Evolutionary conservation across 2,329 filamentous ascomycete genomes (phyloP).

Genomic region (Cladosporium oxysporum): DNA sequence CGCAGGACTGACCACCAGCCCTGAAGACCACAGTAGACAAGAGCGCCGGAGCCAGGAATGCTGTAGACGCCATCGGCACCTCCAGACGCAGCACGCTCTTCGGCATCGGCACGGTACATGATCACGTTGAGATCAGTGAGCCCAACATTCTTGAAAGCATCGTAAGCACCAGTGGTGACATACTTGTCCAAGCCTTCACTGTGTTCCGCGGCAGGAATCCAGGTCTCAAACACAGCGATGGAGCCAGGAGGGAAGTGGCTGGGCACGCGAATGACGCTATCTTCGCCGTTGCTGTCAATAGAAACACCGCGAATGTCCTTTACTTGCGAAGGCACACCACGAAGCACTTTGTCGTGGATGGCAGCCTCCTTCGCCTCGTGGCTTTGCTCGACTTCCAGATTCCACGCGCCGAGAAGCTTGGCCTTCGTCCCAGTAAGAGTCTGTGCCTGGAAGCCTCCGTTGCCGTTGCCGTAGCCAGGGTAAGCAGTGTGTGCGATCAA

Average conservation of each 20-base stretch:
- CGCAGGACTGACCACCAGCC: slow-evolving; percentile 96
- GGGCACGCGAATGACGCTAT: slow-evolving; percentile 77
- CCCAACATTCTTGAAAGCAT: slow-evolving; percentile 73
- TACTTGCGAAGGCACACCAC: slow-evolving; percentile 81
- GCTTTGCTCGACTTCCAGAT: slow-evolving; percentile 80
- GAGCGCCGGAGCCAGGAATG: slow-evolving; percentile 77
- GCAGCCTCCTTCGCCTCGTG: slow-evolving; percentile 67
- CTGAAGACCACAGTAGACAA: slow-evolving; percentile 95
- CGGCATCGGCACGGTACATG: slow-evolving; percentile 86
- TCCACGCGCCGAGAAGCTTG: slow-evolving; percentile 86
- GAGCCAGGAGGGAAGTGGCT: slow-evolving; percentile 89
- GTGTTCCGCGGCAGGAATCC: slow-evolving; percentile 86
- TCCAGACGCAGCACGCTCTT: slow-evolving; percentile 77
- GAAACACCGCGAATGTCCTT: slow-evolving; percentile 71
- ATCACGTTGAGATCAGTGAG: slow-evolving; percentile 88
- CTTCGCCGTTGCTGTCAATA: slow-evolving; percentile 69
- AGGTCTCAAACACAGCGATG: slow-evolving; percentile 94
- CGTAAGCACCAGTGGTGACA: slow-evolving; percentile 76
- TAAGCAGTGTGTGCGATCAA: slow-evolving; percentile 95
- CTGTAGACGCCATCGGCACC: slow-evolving; percentile 86
- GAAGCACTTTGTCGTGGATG: slow-evolving; percentile 69
- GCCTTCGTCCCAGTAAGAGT: slow-evolving; percentile 81
- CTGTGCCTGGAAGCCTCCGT: slow-evolving; percentile 77
- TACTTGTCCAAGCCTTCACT: slow-evolving; percentile 80
- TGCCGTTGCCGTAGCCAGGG: slow-evolving; percentile 82